A percentile compares a stretch with the other conserved stretches of the same genome.
These are phyloP conservation scores for Metarhizium rileyi DNA, from an alignment of 2,329 filamentous ascomycete species.

Conservation along the genomic window DNA sequence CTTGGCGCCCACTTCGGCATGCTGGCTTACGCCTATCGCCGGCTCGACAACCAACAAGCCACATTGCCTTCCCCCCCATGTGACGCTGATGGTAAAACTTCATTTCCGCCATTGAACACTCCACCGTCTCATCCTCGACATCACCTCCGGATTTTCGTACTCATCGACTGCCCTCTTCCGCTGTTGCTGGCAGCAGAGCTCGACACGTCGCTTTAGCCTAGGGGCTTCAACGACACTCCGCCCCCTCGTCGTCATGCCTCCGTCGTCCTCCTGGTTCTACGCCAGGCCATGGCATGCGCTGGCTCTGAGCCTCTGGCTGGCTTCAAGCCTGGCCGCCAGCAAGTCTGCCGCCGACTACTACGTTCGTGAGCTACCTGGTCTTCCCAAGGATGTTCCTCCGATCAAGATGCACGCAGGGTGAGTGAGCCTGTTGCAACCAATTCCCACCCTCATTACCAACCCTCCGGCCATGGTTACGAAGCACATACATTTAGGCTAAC, in stretches of 20 bases:
- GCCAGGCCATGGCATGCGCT: slow-evolving; percentile 13
- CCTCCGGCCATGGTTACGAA: neutral
- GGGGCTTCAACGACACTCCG: neutral
- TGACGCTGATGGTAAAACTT: neutral
- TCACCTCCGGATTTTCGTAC: neutral
- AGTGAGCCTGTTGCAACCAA: slow-evolving; percentile 23
- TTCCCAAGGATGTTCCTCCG: slow-evolving; percentile 59
- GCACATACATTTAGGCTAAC: neutral
- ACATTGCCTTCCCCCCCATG: slow-evolving; percentile 7
- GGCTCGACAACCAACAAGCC: slow-evolving; percentile 4
- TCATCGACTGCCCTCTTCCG: neutral
- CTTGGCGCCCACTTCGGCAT: neutral
- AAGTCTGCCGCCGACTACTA: slow-evolving; percentile 66
- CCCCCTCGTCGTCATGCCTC: slow-evolving; percentile 2
- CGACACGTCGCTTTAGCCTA: no score
- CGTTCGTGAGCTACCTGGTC: slow-evolving; percentile 74
- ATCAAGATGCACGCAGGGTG: slow-evolving; percentile 99
- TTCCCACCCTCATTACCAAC: neutral
- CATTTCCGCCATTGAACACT: neutral
- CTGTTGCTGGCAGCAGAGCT: neutral
- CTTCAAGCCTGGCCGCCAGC: slow-evolving; percentile 20
- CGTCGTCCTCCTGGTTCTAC: slow-evolving; percentile 1
- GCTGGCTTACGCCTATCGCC: slow-evolving; percentile 3
- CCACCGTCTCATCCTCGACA: neutral
- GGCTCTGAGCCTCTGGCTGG: slow-evolving; percentile 33